Conservation (phyloP, 2,329 filamentous ascomycete genomes). For the Xylaria sp. region DNA sequence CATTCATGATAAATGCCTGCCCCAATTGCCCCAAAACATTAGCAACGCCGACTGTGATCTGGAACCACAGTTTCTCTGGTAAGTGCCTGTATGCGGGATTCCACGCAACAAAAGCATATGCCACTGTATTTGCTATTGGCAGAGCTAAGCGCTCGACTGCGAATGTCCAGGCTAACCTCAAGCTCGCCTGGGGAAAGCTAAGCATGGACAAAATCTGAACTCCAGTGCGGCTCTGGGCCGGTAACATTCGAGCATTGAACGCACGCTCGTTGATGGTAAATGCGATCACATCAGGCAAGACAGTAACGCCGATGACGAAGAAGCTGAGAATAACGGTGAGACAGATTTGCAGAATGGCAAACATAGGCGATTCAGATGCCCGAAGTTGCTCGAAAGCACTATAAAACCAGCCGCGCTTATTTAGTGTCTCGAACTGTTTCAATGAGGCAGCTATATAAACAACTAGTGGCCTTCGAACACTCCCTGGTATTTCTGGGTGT, state of each 20-base stretch:
- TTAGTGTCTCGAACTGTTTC: conserved; percentile 26
- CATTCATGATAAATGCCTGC: conserved; percentile 27
- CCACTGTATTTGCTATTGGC: conserved; percentile 26
- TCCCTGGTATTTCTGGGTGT: conserved; percentile 18
- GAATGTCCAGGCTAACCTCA: conserved; percentile 29
- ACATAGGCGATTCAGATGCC: neutral
- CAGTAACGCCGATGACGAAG: conserved; percentile 26
- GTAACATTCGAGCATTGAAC: conserved; percentile 27
- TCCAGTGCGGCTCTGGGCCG: conserved; percentile 26
- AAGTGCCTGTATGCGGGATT: conserved; percentile 24
- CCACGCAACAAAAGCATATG: conserved; percentile 30
- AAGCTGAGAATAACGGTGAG: conserved; percentile 25
- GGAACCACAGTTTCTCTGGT: conserved; percentile 29
- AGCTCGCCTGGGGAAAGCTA: conserved; percentile 22
- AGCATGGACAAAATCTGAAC: conserved; percentile 28
- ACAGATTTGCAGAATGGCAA: conserved; percentile 12
- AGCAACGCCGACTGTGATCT: conserved; percentile 26
- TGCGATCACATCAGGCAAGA: conserved; percentile 30
- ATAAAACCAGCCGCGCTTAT: conserved; percentile 24
- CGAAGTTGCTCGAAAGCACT: conserved; percentile 8
- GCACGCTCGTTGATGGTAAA: conserved; percentile 26
- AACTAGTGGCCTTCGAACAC: conserved; percentile 17
- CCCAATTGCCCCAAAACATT: conserved; percentile 28
- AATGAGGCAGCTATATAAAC: conserved; percentile 24
- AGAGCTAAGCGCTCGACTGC: conserved; percentile 28